phyloP scores from a whole-genome alignment of 1,139 yeast species.

The Sugiyamaella japonica region DNA sequence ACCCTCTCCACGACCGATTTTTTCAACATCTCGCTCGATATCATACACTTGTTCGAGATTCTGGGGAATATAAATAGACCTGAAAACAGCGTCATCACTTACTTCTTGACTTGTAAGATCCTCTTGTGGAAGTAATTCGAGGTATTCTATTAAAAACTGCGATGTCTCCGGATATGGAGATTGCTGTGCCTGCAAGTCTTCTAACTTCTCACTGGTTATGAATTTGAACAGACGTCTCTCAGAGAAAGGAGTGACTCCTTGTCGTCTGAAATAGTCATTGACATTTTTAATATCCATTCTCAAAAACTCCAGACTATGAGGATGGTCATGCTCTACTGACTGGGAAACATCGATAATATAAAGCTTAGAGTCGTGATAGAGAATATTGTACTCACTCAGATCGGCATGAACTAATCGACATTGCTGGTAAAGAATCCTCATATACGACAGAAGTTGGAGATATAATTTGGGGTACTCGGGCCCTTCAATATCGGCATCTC shows the following conservation, averaged over 20 bases:
- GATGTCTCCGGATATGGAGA: slow-evolving; percentile 29
- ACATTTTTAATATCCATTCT: slow-evolving; percentile 98
- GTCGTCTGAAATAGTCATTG: slow-evolving; percentile 77
- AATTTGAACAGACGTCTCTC: slow-evolving; percentile 81
- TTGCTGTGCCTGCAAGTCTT: slow-evolving; percentile 3
- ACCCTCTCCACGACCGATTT: slow-evolving; percentile 77
- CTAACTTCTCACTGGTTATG: slow-evolving; percentile 45
- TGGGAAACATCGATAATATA: slow-evolving; percentile 97
- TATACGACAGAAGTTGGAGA: slow-evolving; percentile 75
- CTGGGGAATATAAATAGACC: slow-evolving; percentile 83
- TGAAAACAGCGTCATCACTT: slow-evolving; percentile 81
- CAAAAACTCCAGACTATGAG: slow-evolving; percentile 89
- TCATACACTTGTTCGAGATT: slow-evolving; percentile 50
- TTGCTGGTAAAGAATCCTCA: slow-evolving; percentile 82
- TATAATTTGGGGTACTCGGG: slow-evolving; percentile 66
- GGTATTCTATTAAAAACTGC: slow-evolving; percentile 36
- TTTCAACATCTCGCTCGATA: slow-evolving; percentile 80
- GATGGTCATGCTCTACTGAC: slow-evolving; percentile 97
- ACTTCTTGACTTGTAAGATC: slow-evolving; percentile 49
- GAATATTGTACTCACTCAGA: slow-evolving; percentile 91
- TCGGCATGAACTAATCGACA: slow-evolving; percentile 97
- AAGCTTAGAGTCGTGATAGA: slow-evolving; percentile 70
- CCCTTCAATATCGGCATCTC: slow-evolving; percentile 60
- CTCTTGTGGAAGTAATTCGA: slow-evolving; percentile 40
- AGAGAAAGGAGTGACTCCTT: slow-evolving; percentile 72